Evolutionary conservation across 192 early-diverging fungal genomes (phyloP).

Genomic region (Gorgonomyces haynaldii): DNA sequence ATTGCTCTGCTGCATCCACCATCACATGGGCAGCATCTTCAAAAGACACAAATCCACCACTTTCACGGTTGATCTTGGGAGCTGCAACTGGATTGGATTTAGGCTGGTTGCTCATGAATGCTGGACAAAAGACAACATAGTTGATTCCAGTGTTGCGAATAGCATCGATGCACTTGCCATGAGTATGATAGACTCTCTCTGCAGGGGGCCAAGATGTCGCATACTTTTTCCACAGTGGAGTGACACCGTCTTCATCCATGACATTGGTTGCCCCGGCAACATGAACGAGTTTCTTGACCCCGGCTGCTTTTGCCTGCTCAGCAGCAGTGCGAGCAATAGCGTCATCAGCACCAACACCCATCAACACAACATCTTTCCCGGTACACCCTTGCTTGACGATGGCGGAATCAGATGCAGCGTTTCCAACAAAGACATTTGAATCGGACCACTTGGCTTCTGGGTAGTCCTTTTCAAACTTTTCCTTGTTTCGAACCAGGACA

Average conservation of each 20-base stretch:
- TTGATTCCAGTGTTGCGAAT: conserved; percentile 4
- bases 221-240: conserved; percentile 4
- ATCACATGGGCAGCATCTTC: conserved; percentile 12
- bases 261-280: conserved; percentile 12
- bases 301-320: background rate
- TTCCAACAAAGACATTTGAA: background rate
- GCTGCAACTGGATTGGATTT: background rate
- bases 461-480: too few relatives aligned
- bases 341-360: background rate
- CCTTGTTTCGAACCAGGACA: conserved; percentile 4
- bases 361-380: conserved; percentile 2
- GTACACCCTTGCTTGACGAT: background rate
- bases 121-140: conserved; percentile 10
- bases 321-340: conserved; percentile 1
- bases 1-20: conserved; percentile 4
- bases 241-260: conserved; percentile 4
- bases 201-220: conserved; percentile 1
- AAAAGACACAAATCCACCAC: conserved; percentile 10
- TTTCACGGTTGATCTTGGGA: conserved; percentile 1
- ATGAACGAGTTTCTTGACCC: conserved; percentile 4
- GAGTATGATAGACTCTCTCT: conserved; percentile 5
- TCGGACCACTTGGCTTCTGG: too few relatives aligned
- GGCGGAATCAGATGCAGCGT: background rate
- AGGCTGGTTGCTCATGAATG: conserved; percentile 6
- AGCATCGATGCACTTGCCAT: conserved; percentile 10